These are phyloP conservation scores for Dactylellina leptospora DNA, from an alignment of 2,329 filamentous ascomycete genomes.

Conservation along the genomic window DNA sequence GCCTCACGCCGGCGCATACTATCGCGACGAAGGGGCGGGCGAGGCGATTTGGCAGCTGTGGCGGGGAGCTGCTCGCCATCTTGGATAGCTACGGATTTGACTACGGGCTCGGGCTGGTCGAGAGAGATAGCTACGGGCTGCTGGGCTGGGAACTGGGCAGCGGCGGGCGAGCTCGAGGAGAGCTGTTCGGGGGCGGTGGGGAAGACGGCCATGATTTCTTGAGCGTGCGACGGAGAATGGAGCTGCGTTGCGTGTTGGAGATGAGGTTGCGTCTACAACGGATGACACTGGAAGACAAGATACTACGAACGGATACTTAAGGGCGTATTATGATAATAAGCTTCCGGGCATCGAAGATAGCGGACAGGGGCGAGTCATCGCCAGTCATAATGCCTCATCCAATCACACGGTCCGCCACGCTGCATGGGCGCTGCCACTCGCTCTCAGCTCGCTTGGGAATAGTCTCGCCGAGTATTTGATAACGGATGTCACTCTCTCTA, in stretches of 20 bases:
- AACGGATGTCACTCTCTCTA: too few species aligned
- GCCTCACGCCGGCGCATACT: conserved; percentile 73
- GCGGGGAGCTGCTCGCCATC: conserved; percentile 4
- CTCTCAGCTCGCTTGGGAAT: too few species aligned
- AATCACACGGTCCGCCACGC: too few species aligned
- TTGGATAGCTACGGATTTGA: conserved; percentile 27
- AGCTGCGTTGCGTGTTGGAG: conserved; percentile 41
- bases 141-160: neutral
- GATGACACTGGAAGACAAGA: neutral
- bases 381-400: neutral
- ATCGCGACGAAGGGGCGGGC: conserved; percentile 48
- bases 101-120: conserved; percentile 44
- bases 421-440: too few species aligned
- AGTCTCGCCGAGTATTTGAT: too few species aligned
- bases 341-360: too few species aligned
- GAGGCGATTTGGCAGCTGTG: neutral
- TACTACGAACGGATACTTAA: neutral
- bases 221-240: conserved; percentile 1
- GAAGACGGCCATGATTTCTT: conserved; percentile 31
- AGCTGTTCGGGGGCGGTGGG: conserved; percentile 34
- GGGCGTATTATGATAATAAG: too few species aligned
- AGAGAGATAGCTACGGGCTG: conserved; percentile 40
- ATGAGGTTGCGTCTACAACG: conserved; percentile 7
- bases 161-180: conserved; percentile 10
- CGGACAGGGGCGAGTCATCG: conserved; percentile 31